Evolutionary conservation across 1,139 yeast species (phyloP), one percentile per base, ranked within the genome.

Genomic region (Candida albicans): DNA sequence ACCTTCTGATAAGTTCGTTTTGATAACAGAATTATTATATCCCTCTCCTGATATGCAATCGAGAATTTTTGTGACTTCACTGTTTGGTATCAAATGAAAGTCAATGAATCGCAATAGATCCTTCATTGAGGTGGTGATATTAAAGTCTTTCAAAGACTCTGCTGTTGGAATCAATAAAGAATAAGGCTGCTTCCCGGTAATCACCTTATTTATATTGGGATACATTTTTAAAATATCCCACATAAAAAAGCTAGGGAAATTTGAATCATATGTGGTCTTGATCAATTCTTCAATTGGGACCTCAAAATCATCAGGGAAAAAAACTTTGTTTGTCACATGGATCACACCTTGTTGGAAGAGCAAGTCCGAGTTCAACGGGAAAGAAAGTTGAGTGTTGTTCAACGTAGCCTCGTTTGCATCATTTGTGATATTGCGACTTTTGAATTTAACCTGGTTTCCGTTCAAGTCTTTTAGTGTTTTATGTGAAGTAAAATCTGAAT

Each of bases 341-440:
- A 88, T 79, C 0, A 91, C 96, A 0, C 98, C 99, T 57, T 86
- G 84, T 49, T 79, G 82, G 59, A 87, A 91, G 13, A 93, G 60
- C 8, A 89, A 74, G 59, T 93, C 97, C 1, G 81, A 70, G 47
- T 80, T 75, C 40, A 73, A 69, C 0, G 72, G 70, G 2, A 73
- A 45, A 10, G 62, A 48, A 10, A 71, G 40, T 7, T 47, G 41
- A 1, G 73, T 64, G 32, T 54, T 51, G 49, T 70, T 68, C 45
- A 53, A 65, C 33, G 18, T 50, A 37, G 35, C 64, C 54, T 64
- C 64, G 41, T 60, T 59, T 33, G 37, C 44, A 3, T 54, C 51
- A 2, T 70, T 66, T 27, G 65, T 67, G 28, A 64, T 54, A 15
- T 48, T 48, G 3, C 49, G 47, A 32, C 54, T 50, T 15, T 52